These are phyloP conservation scores for Vigna mungo DNA, from an alignment of 306 rosid species.

Conservation along the genomic window DNA sequence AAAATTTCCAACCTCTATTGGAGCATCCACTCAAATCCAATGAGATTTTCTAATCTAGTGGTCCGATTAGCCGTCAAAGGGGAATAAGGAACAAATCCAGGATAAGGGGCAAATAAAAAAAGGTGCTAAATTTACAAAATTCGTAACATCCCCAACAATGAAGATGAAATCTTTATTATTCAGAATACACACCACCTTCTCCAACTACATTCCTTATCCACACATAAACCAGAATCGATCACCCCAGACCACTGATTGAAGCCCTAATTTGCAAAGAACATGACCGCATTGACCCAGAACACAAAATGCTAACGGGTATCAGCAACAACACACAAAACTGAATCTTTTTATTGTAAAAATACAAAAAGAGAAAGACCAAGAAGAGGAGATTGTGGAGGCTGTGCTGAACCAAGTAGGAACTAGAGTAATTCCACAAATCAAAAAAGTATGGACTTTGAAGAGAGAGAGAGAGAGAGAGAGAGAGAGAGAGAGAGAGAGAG, in stretches of 20 bases:
- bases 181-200: conserved; percentile 38
- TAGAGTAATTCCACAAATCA: conserved; percentile 43
- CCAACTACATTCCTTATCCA: conserved; percentile 48
- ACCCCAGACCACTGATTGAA: conserved; percentile 46
- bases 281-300: conserved; percentile 51
- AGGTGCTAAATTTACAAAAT: conserved; percentile 42
- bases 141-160: conserved; percentile 38
- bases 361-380: not conserved
- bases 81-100: conserved; percentile 40
- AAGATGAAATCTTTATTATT: conserved; percentile 40
- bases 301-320: conserved; percentile 41
- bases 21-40: conserved; percentile 45
- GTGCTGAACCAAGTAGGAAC: conserved; percentile 47
- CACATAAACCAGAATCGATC: conserved; percentile 36
- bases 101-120: conserved; percentile 28
- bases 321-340: conserved; percentile 28
- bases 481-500: conserved; percentile 6
- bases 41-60: conserved; percentile 40
- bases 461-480: conserved; percentile 45
- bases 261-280: conserved; percentile 51
- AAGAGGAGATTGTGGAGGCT: conserved; percentile 39
- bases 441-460: conserved; percentile 37
- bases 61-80: conserved; percentile 18
- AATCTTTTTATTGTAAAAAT: conserved; percentile 17
- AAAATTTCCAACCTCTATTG: conserved; percentile 44